A percentile compares a stretch with the other conserved stretches of the same genome.
Evolutionary conservation across 2,329 filamentous ascomycete species (phyloP).

Genomic region (Xylaria sp.): DNA sequence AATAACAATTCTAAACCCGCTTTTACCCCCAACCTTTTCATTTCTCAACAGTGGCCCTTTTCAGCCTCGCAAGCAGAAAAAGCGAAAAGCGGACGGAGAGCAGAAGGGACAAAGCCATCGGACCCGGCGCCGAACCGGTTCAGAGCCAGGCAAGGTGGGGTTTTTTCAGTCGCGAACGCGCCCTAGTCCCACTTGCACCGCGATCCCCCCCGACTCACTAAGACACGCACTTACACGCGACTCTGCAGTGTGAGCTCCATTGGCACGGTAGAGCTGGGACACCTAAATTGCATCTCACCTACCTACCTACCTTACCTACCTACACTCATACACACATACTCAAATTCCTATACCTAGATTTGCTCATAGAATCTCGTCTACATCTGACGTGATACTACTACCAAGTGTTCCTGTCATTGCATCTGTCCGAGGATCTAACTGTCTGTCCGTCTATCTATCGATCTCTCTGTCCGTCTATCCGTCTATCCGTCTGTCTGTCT

Average conservation of each 20-base stretch:
- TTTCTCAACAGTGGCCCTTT: neutral
- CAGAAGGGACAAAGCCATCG: conserved; percentile 8
- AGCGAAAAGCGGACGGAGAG: neutral
- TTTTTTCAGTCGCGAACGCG: conserved; percentile 37
- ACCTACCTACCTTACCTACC: neutral
- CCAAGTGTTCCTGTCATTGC: conserved; percentile 29
- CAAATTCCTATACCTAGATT: neutral
- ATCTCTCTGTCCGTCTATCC: neutral
- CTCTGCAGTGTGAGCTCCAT: conserved; percentile 38
- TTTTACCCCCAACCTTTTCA: neutral
- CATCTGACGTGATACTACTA: conserved; percentile 38
- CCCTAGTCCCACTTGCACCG: conserved; percentile 30
- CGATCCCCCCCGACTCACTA: conserved; percentile 34
- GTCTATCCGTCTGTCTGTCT: neutral
- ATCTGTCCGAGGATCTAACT: neutral
- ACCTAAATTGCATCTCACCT: neutral
- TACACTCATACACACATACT: neutral
- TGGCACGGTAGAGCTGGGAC: conserved; percentile 28
- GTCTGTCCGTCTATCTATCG: neutral
- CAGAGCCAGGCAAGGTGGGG: conserved; percentile 28
- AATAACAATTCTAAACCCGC: neutral
- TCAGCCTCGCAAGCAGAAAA: neutral
- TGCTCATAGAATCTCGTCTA: neutral
- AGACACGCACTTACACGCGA: conserved; percentile 41
- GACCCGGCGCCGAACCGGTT: conserved; percentile 15